Evolutionary conservation across 495 filamentous ascomycete species (phyloP), one percentile per base, ranked within the genome.

Genomic region (Lophium mytilinum): DNA sequence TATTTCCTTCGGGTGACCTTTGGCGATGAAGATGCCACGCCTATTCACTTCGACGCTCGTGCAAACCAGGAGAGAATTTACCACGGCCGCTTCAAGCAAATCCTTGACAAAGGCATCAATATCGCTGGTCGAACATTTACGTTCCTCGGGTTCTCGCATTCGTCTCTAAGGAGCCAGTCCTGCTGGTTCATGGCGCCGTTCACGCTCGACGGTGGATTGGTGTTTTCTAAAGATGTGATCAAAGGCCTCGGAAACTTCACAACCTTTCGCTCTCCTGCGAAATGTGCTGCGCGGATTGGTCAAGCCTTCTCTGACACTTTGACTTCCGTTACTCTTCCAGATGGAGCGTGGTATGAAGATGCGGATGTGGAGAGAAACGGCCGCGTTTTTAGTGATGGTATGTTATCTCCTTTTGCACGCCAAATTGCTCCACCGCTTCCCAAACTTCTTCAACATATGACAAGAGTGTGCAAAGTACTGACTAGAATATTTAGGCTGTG

Each of bases 101-200:
- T 88, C 1, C 68, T 89, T 14, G 54, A 73, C 5, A 66, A 71
- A 1, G 80, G 78, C 0, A 78, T 92, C 30, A 66, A 69, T 4
- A 81, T 93, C 40, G 85, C 78, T 12, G 87, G 83, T 4, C 76
- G 83, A 10, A 49, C 61, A 0, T 94, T 82, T 63, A 65, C 68
- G 7, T 92, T 92, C 62, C 72, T 92, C 0, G 89, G 88, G 1
- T 94, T 91, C 65, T 91, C 87, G 0, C 87, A 90, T 66, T 90
- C 87, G 0, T 89, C 86, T 0, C 74, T 94, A 33, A 74, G 86
- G 9, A 68, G 75, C 8, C 84, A 87, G 52, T 79, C 82, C 0
- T 82, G 78, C 46, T 90, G 87, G 87, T 88, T 90, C 58, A 83
- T 84, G 71, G 82, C 87, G 0, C 79, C 83, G 0, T 90, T 94